Evolutionary conservation across 345 rosid species (phyloP), one percentile per base, ranked within the genome.

Genomic region (Bruguiera sexangula): DNA sequence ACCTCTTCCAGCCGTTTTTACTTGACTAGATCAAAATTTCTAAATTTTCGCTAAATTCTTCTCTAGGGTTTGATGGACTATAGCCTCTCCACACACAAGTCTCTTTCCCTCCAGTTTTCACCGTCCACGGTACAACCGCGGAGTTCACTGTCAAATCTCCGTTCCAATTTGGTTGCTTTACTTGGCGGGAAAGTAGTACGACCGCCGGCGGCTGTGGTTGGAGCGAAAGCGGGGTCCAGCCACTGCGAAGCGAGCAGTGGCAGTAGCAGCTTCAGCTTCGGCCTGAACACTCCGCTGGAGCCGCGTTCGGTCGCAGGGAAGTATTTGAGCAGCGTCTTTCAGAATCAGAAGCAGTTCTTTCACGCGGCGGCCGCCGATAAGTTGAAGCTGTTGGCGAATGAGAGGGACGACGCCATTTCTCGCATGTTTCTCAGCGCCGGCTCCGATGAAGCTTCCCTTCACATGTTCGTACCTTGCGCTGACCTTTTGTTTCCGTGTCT

Each of bases 211-310:
- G 34, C 26, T 53, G 52, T 74, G 1, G 78, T 86, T 16, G 73
- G 68, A 4, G 80, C 89, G 8, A 74, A 81, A 74, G 88, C 92
- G 24, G 88, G 96, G 6, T 78, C 82, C 16, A 89, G 96, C 75
- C 90, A 82, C 77, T 92, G 95, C 62, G 96, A 91, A 78, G 82
- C 90, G 65, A 85, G 91, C 62, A 85, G 97, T 31, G 67, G 72
- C 56, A 3, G 50, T 13, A 62, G 63, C 15, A 60, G 72, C 68
- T 43, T 43, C 15, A 60, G 72, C 68, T 43, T 43, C 10, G 79
- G 90, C 66, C 83, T 95, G 51, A 92, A 95, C 84, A 82, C 93
- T 26, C 97, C 99, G 71, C 84, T 89, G 37, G 93, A 87, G 76
- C 91, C 84, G 22, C 77, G 80, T 62, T 87, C 99, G 1, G 66